These are phyloP conservation scores for Tolypocladium album DNA, from an alignment of 2,329 filamentous ascomycete species.

Conservation along the genomic window DNA sequence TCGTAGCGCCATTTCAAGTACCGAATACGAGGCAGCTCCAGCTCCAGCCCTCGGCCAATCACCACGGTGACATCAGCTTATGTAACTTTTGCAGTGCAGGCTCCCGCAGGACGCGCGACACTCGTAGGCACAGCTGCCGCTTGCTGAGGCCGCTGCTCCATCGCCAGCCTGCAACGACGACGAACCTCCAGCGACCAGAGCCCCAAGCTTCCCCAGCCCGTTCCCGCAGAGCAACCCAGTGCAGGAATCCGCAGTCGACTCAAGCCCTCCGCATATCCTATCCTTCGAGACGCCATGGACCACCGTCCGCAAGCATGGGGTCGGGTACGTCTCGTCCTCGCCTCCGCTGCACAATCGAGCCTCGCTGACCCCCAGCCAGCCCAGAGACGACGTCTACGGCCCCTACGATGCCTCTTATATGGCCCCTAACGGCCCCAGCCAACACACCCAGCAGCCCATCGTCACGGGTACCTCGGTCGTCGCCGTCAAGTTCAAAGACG, in stretches of 20 bases:
- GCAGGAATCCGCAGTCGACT: not conserved
- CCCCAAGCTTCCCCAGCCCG: not conserved
- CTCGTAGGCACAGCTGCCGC: conserved; percentile 4
- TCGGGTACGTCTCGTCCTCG: conserved; percentile 42
- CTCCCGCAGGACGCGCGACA: conserved; percentile 26
- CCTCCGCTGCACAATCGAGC: not conserved
- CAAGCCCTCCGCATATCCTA: not conserved
- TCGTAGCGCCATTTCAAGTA: not conserved
- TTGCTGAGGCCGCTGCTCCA: conserved; percentile 1
- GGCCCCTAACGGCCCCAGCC: conserved; percentile 57
- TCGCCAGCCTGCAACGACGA: conserved; percentile 6
- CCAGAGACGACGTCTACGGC: conserved; percentile 94
- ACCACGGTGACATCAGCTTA: conserved; percentile 14
- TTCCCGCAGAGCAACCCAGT: not conserved
- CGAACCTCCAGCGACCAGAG: not conserved
- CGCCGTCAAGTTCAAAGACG: conserved; percentile 90
- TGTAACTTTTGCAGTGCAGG: conserved; percentile 17
- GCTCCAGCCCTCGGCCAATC: conserved; percentile 16
- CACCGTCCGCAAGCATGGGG: conserved; percentile 65
- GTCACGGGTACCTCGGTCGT: conserved; percentile 96
- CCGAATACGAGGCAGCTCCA: conserved; percentile 3
- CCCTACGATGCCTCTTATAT: conserved; percentile 84
- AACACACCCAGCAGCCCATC: conserved; percentile 84
- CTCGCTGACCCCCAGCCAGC: conserved; percentile 40
- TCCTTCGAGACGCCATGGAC: conserved; percentile 41